These are phyloP conservation scores for Mortierella sp. DNA, from an alignment of 371 early-diverging fungal species.

Conservation along the genomic window DNA sequence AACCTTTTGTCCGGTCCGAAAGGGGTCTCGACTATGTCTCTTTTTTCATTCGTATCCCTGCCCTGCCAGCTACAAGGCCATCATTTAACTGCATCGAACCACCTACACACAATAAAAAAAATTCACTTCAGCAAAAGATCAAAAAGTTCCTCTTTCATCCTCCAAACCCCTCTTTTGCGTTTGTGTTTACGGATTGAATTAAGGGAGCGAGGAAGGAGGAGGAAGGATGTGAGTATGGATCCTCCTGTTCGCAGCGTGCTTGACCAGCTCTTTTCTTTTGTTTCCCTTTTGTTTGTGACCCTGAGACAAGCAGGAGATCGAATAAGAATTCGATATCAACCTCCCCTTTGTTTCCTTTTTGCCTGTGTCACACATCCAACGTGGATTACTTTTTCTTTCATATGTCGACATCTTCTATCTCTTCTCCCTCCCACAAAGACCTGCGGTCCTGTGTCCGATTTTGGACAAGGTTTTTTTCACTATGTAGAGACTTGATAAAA, in stretches of 20 bases:
- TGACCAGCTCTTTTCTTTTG: neutral
- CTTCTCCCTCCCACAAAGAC: neutral
- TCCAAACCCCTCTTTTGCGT: neutral
- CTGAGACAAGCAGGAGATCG: conserved; percentile 21
- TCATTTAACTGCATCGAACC: neutral
- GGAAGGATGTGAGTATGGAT: neutral
- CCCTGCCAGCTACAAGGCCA: neutral
- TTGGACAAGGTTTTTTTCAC: conserved; percentile 35
- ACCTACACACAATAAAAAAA: too few species aligned
- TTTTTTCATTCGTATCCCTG: neutral
- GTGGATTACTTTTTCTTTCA: neutral
- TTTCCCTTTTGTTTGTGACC: conserved; percentile 10
- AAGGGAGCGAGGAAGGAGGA: neutral
- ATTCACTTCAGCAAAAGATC: neutral
- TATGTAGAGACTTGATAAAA: conserved; percentile 9
- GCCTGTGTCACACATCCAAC: neutral
- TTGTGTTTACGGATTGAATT: neutral
- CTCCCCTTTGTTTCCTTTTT: neutral
- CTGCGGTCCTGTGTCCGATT: conserved; percentile 42
- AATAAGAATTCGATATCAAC: conserved; percentile 13
- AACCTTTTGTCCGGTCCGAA: neutral
- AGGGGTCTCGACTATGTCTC: neutral
- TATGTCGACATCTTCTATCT: neutral
- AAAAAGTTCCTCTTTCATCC: neutral
- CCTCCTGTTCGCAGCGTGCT: neutral